These are phyloP conservation scores for Fraxinus excelsior DNA, from an alignment of 257 asterid species.

Conservation along the genomic window DNA sequence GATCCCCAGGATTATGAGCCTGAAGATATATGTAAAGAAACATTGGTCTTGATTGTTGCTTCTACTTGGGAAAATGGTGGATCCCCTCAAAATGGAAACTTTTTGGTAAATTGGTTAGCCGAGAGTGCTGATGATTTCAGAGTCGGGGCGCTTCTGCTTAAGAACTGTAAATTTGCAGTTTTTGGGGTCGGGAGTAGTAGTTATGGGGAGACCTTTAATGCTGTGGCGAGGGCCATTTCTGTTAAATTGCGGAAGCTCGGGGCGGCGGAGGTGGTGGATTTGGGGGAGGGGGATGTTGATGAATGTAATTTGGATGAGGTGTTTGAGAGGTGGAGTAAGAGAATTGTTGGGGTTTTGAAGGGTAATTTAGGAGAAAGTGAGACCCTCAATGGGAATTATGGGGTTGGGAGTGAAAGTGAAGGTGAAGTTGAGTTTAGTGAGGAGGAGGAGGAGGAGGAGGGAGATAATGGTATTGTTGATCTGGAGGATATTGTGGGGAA, in stretches of 20 bases:
- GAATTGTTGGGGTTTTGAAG: constrained; percentile 55
- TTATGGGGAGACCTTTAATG: constrained; percentile 70
- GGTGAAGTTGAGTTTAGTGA: constrained; percentile 51
- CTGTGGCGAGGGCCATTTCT: constrained; percentile 58
- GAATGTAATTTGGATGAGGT: constrained; percentile 64
- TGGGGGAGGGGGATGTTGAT: constrained; percentile 83
- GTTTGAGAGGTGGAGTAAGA: constrained; percentile 76
- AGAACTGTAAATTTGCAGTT: constrained; percentile 63
- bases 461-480: constrained; percentile 62
- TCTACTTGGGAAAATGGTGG: constrained; percentile 95
- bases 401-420: constrained; percentile 44
- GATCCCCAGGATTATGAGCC: constrained; percentile 91
- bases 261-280: constrained; percentile 63
- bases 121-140: constrained; percentile 96
- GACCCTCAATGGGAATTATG: constrained; percentile 25
- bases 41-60: constrained; percentile 59
- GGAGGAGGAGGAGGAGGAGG: constrained; percentile 52
- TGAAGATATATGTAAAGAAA: constrained; percentile 77
- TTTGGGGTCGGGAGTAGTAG: constrained; percentile 90
- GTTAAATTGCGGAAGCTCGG: constrained; percentile 70
- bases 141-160: constrained; percentile 77
- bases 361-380: constrained; percentile 42
- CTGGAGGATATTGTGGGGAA: constrained; percentile 96
- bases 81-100: constrained; percentile 69
- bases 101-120: constrained; percentile 77